Base-by-base conservation (phyloP, 2,329 filamentous ascomycete genomes). In the Pseudonectria foliicola region DNA sequence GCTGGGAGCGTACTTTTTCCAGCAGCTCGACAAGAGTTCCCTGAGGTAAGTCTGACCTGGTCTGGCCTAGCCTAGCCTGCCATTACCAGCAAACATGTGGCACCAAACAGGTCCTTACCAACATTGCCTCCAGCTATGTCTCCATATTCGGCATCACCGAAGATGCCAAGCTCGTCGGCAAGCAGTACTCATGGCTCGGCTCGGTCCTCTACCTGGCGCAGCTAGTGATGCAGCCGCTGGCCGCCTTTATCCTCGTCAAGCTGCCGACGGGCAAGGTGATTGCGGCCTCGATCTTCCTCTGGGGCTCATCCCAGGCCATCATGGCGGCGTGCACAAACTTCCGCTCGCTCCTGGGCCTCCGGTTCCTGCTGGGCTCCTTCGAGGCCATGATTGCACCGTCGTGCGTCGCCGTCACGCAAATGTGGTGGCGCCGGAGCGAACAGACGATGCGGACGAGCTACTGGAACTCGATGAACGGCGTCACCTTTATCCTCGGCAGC, bases 161-260 rank as follows among this genome's bases (percentile, higher is more conserved):
- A 24, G 41, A 50, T 14, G 40, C 44, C 11, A 37, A 40, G 7
- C 31, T 42, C 15, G 28, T 35, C 2, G 37, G 38, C n/a, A 21
- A 35, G 2, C 38, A 43, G 7, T 62, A 58, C 40, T 74, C 71
- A 1, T 76, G 71, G 71, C 62, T 77, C 1, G 67, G 71, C 1
- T 74, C 70, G 0, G 68, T 77, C 37, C 53, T 77, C 13, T 77
- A 77, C 46, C 54, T 73, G 18, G 69, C 70, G 1, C 70, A 75
- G 40, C 62, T 75, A 4, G 58, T 72, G 6, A 66, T 71, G 55
- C 71, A 75, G 44, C 70, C 70, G 1, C 48, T 70, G 0, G 63
- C 68, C 5, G 68, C 71, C 0, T 63, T 64, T 36, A 46, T 73
- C 4, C 59, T 72, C 6, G 67, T 71, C 23, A 68, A 70, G 44